Evolutionary conservation across 805 yeast species (phyloP).

Genomic region (Ogataea corticis): DNA sequence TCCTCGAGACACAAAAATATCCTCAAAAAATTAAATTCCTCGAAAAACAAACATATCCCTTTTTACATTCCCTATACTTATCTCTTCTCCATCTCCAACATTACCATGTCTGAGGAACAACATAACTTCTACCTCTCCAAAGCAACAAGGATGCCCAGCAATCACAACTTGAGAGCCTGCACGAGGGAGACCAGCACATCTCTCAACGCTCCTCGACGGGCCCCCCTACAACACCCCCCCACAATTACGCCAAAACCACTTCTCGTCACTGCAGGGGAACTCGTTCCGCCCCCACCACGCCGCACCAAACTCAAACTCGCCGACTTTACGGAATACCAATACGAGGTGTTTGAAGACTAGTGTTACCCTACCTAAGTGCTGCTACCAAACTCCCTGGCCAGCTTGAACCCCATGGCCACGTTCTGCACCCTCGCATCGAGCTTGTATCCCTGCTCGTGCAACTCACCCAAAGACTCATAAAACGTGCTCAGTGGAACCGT

Average conservation of each 20-base stretch:
- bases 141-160: slow-evolving; percentile 12
- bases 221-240: not conserved
- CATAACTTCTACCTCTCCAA: slow-evolving; percentile 10
- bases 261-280: not conserved
- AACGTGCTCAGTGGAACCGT: slow-evolving; percentile 62
- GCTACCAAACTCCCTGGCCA: slow-evolving; percentile 39
- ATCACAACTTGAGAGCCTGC: slow-evolving; percentile 3
- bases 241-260: not conserved
- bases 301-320: not conserved
- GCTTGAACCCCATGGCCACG: slow-evolving; percentile 74
- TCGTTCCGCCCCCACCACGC: not conserved
- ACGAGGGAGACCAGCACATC: too few species aligned
- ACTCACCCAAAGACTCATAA: slow-evolving; percentile 50
- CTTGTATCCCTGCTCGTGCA: slow-evolving; percentile 66
- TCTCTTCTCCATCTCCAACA: not conserved
- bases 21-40: too few species aligned
- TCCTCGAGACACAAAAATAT: too few species aligned
- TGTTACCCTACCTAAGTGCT: not conserved
- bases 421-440: slow-evolving; percentile 88
- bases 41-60: not conserved
- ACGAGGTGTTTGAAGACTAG: slow-evolving; percentile 3
- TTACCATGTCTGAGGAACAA: not conserved
- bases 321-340: not conserved
- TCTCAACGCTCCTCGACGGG: not conserved
- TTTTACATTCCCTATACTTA: not conserved